phyloP scores from a whole-genome alignment of 148 eudicot genomes.

The Silene uniflora region DNA sequence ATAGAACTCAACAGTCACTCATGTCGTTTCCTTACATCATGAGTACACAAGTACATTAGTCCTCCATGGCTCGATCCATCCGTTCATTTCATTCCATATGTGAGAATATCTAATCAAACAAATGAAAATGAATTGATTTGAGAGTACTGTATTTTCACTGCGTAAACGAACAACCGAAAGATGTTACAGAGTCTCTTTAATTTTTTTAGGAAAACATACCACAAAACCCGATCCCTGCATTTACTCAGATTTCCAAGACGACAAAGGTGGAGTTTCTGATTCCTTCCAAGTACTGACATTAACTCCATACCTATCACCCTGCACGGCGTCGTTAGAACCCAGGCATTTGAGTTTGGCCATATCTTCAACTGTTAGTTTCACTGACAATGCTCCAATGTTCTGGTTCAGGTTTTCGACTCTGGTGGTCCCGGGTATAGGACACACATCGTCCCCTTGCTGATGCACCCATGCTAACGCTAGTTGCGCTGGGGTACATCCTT shows the following conservation, averaged over 20 bases:
- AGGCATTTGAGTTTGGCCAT: conserved; percentile 38
- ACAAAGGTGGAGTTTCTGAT: conserved; percentile 37
- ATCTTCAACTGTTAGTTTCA: conserved; percentile 39
- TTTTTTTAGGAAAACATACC: too few relatives aligned
- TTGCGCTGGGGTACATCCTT: conserved; percentile 44
- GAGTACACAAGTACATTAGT: too few relatives aligned
- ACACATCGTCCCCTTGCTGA: conserved; percentile 39
- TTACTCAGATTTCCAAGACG: conserved; percentile 35
- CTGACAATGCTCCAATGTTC: conserved; percentile 34
- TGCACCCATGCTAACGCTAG: conserved; percentile 48
- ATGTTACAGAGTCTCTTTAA: too few relatives aligned
- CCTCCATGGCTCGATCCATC: too few relatives aligned
- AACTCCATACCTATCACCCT: conserved; percentile 33
- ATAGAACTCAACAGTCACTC: too few relatives aligned
- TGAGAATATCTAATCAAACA: too few relatives aligned
- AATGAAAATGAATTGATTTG: too few relatives aligned
- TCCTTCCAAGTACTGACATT: conserved; percentile 17
- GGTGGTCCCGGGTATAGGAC: conserved; percentile 46
- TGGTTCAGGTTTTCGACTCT: conserved; percentile 40
- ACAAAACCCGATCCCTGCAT: too few relatives aligned
- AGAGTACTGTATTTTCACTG: too few relatives aligned
- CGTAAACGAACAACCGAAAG: too few relatives aligned
- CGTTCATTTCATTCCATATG: too few relatives aligned
- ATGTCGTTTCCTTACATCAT: too few relatives aligned
- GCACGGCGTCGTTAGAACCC: conserved; percentile 26